Conservation (phyloP, 2,329 filamentous ascomycete genomes). For the Fonsecaea monophora region DNA sequence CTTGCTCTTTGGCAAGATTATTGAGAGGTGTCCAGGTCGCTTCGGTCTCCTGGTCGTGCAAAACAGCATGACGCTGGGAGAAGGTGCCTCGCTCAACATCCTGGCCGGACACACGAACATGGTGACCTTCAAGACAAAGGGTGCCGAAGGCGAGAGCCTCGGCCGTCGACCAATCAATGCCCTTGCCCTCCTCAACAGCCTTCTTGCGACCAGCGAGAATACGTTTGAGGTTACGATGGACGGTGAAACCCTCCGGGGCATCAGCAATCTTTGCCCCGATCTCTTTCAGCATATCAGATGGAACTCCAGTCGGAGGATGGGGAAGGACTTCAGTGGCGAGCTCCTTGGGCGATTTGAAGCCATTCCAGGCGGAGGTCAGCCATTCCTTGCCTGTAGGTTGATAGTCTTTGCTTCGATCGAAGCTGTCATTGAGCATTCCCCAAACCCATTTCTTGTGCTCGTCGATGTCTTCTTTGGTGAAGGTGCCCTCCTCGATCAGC, state of each 20-base stretch:
- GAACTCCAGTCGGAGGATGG: constrained; percentile 85
- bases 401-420: constrained; percentile 96
- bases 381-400: constrained; percentile 96
- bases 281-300: constrained; percentile 73
- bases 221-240: constrained; percentile 96
- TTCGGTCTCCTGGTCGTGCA: constrained; percentile 97
- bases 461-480: constrained; percentile 96
- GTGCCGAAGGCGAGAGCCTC: constrained; percentile 95
- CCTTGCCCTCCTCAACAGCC: constrained; percentile 87
- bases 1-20: constrained; percentile 87
- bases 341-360: constrained; percentile 98
- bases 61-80: constrained; percentile 94
- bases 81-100: constrained; percentile 99
- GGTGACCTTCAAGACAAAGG: constrained; percentile 89
- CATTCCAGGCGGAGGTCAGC: constrained; percentile 98
- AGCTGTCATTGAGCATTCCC: constrained; percentile 98
- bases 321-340: constrained; percentile 91
- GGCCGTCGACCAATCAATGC: constrained; percentile 96
- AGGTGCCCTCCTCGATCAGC: constrained; percentile 88
- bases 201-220: constrained; percentile 90
- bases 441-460: constrained; percentile 99
- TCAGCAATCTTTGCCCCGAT: constrained; percentile 81
- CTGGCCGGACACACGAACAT: constrained; percentile 96
- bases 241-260: constrained; percentile 81
- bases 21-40: constrained; percentile 91